phyloP scores from a whole-genome alignment of 768 basidiomycete genomes.

The Krasilnikovozyma curviuscula region DNA sequence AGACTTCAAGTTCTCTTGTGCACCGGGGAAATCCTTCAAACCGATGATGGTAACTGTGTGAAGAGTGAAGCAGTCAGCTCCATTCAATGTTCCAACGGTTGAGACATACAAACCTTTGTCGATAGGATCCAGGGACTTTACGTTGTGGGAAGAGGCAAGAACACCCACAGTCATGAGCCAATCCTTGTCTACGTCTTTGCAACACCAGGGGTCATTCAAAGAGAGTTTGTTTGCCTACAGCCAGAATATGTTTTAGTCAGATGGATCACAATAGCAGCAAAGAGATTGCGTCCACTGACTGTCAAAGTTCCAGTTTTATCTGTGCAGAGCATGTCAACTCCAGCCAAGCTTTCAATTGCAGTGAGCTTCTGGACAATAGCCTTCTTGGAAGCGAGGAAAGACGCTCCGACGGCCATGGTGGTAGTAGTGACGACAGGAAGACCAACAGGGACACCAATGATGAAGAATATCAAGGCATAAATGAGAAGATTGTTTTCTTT shows the following conservation, averaged over 20 bases:
- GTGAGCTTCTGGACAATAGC: slow-evolving; percentile 36
- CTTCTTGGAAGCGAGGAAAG: slow-evolving; percentile 30
- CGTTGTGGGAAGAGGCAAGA: slow-evolving; percentile 33
- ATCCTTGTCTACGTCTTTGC: slow-evolving; percentile 24
- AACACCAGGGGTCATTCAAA: slow-evolving; percentile 29
- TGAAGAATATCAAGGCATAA: slow-evolving; percentile 32
- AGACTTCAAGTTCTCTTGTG: slow-evolving; percentile 29
- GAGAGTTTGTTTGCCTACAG: slow-evolving; percentile 35
- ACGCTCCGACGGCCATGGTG: slow-evolving; percentile 32
- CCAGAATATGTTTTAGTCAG: too few relatives aligned
- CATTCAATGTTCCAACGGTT: background rate
- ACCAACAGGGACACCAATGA: slow-evolving; percentile 36
- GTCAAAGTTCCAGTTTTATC: slow-evolving; percentile 35
- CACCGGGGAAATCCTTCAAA: slow-evolving; percentile 30
- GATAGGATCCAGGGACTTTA: slow-evolving; percentile 34
- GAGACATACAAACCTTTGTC: slow-evolving; percentile 29
- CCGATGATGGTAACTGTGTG: background rate
- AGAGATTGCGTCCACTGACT: too few relatives aligned
- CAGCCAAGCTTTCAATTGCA: slow-evolving; percentile 36
- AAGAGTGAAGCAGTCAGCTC: background rate
- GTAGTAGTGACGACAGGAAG: slow-evolving; percentile 33
- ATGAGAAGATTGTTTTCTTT: slow-evolving; percentile 33
- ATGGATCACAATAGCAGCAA: too few relatives aligned
- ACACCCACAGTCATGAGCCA: slow-evolving; percentile 16
- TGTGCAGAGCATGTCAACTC: slow-evolving; percentile 32